phyloP scores from a whole-genome alignment of 176 grass and related monocot species.

The Cymbopogon citratus region DNA sequence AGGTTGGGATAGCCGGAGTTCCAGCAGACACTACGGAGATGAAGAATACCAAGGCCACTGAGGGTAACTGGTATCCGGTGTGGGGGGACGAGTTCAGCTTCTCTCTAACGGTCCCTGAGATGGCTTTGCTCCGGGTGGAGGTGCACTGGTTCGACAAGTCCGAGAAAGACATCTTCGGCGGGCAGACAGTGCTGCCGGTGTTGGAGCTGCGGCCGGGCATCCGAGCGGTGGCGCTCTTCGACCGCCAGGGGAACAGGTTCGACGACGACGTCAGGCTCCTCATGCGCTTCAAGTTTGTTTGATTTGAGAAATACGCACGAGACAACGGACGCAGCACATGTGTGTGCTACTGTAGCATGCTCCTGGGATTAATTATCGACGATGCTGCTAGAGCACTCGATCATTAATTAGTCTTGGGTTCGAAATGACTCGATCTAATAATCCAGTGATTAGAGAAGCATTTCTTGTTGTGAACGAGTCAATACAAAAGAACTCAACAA shows the following conservation, averaged over 20 bases:
- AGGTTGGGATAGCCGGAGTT: conserved; percentile 71
- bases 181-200: conserved; percentile 63
- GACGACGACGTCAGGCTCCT: too few species aligned
- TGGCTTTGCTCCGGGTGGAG: conserved; percentile 77
- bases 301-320: too few species aligned
- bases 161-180: conserved; percentile 78
- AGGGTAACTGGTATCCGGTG: conserved; percentile 68
- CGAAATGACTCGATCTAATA: too few species aligned
- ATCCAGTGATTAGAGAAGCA: too few species aligned
- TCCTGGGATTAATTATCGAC: too few species aligned
- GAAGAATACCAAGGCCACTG: conserved; percentile 61
- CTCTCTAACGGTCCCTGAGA: conserved; percentile 49
- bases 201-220: conserved; percentile 66
- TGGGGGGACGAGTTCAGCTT: conserved; percentile 73
- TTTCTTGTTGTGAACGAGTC: too few species aligned
- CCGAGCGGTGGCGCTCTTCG: conserved; percentile 55
- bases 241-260: conserved; percentile 51
- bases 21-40: conserved; percentile 44
- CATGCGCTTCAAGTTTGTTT: too few species aligned
- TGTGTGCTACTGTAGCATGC: too few species aligned
- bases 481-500: too few species aligned
- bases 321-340: too few species aligned
- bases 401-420: too few species aligned
- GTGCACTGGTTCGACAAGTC: conserved; percentile 79
- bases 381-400: too few species aligned